Evolutionary conservation across 2,329 filamentous ascomycete genomes (phyloP).

Genomic region (Karstenula rhodostoma): DNA sequence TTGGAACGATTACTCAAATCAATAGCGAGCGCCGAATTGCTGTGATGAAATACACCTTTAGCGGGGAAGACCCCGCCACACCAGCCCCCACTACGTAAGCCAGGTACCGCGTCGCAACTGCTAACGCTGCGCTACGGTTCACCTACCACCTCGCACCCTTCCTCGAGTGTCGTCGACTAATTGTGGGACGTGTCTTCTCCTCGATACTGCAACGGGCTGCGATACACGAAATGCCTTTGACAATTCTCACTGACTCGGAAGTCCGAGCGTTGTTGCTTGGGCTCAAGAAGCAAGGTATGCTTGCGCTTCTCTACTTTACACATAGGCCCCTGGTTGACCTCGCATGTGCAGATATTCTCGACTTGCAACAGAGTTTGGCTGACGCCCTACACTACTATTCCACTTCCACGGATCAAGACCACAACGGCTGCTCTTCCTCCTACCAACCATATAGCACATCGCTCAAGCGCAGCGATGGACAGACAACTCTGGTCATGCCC

Average conservation of each 20-base stretch:
- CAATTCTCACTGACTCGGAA: conserved; percentile 65
- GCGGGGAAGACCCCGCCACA: conserved; percentile 16
- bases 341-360: conserved; percentile 55
- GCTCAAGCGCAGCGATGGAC: conserved; percentile 67
- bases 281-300: conserved; percentile 57
- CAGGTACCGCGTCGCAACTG: conserved; percentile 2
- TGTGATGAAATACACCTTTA: conserved; percentile 28
- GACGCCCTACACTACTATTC: conserved; percentile 72
- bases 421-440: conserved; percentile 63
- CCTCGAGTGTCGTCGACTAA: background rate
- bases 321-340: background rate
- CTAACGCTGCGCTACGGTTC: background rate
- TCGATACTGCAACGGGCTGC: background rate
- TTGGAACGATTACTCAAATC: conserved; percentile 28
- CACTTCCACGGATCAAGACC: conserved; percentile 65
- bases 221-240: conserved; percentile 63
- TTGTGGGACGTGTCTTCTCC: background rate
- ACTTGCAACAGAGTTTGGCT: conserved; percentile 66
- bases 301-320: background rate
- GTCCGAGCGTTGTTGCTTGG: conserved; percentile 64
- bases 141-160: conserved; percentile 15
- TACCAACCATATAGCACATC: conserved; percentile 70
- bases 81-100: conserved; percentile 29
- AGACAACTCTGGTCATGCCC: conserved; percentile 73
- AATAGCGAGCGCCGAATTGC: background rate